These are phyloP conservation scores for Cordyceps militaris DNA, from an alignment of 2,329 filamentous ascomycete genomes.

Conservation along the genomic window DNA sequence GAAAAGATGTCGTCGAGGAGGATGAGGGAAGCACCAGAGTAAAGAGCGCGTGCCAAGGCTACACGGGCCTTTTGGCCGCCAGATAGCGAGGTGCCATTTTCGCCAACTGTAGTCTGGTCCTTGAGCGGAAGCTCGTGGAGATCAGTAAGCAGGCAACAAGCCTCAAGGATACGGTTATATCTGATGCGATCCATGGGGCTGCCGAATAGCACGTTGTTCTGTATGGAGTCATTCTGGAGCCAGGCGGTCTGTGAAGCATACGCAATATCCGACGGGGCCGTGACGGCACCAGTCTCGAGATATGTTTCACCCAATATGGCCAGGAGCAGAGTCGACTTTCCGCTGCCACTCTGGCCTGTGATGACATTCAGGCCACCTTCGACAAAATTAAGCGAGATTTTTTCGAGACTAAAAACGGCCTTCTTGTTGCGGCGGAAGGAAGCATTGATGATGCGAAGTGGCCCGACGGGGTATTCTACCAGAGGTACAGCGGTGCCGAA, in stretches of 20 bases:
- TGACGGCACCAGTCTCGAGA: conserved; percentile 39
- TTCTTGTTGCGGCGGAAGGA: conserved; percentile 44
- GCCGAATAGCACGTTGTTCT: conserved; percentile 49
- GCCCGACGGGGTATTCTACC: conserved; percentile 40
- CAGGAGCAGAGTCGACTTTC: conserved; percentile 49
- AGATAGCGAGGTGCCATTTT: conserved; percentile 48
- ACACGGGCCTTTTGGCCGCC: conserved; percentile 52
- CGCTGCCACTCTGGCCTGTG: conserved; percentile 47
- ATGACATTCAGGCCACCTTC: conserved; percentile 48
- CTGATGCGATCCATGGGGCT: conserved; percentile 42
- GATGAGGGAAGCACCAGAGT: conserved; percentile 47
- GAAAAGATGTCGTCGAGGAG: conserved; percentile 55
- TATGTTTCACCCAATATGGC: conserved; percentile 50
- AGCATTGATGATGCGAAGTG: conserved; percentile 38
- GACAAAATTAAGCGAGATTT: conserved; percentile 45
- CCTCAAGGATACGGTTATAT: conserved; percentile 49
- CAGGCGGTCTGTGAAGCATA: conserved; percentile 52
- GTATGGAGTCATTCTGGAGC: conserved; percentile 50
- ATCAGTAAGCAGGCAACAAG: conserved; percentile 46
- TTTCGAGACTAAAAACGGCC: conserved; percentile 41
- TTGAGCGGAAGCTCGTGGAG: conserved; percentile 42
- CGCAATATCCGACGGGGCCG: conserved; percentile 44
- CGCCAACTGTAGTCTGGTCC: conserved; percentile 46
- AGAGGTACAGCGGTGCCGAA: conserved; percentile 44
- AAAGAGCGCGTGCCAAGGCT: conserved; percentile 49